Percentiles rank a stretch among this genome's conserved stretches.
Evolutionary conservation across 2,329 filamentous ascomycete genomes (phyloP).

Genomic region (Chaetothyriales sp.): DNA sequence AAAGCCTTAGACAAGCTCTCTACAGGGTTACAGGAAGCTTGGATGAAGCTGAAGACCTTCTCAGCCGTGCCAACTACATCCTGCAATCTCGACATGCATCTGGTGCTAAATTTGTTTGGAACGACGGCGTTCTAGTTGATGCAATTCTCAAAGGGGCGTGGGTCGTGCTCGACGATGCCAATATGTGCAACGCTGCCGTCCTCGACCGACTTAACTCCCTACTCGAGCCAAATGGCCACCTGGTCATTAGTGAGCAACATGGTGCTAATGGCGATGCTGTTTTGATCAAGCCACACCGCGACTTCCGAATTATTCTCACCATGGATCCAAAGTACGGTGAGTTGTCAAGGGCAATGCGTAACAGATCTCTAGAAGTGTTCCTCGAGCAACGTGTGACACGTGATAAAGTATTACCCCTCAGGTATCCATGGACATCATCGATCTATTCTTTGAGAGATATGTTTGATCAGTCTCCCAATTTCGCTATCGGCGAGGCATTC

Average conservation of each 20-base stretch:
- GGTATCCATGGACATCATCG: slow-evolving; percentile 10
- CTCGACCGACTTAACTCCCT: slow-evolving; percentile 88
- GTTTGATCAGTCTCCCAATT: neutral
- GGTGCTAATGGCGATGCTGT: slow-evolving; percentile 61
- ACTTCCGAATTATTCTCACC: slow-evolving; percentile 87
- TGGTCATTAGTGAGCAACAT: slow-evolving; percentile 89
- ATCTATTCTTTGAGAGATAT: slow-evolving; percentile 11
- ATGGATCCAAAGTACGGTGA: slow-evolving; percentile 88
- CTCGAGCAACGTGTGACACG: slow-evolving; percentile 28
- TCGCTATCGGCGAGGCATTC: neutral
- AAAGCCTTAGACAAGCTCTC: neutral
- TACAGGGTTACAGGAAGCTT: neutral
- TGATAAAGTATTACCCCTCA: neutral
- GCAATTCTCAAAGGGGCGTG: slow-evolving; percentile 77
- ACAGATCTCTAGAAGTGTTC: slow-evolving; percentile 82
- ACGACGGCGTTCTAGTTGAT: slow-evolving; percentile 81
- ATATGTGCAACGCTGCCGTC: slow-evolving; percentile 88
- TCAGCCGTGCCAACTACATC: neutral
- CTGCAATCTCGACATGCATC: neutral
- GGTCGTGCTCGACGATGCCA: slow-evolving; percentile 93
- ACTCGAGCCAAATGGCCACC: slow-evolving; percentile 72
- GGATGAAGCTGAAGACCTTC: neutral
- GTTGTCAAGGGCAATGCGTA: slow-evolving; percentile 89
- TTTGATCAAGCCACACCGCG: slow-evolving; percentile 64
- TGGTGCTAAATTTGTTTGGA: slow-evolving; percentile 61